These are phyloP conservation scores for Persicaria tinctoria DNA, from an alignment of 148 eudicot genomes.

Conservation along the genomic window DNA sequence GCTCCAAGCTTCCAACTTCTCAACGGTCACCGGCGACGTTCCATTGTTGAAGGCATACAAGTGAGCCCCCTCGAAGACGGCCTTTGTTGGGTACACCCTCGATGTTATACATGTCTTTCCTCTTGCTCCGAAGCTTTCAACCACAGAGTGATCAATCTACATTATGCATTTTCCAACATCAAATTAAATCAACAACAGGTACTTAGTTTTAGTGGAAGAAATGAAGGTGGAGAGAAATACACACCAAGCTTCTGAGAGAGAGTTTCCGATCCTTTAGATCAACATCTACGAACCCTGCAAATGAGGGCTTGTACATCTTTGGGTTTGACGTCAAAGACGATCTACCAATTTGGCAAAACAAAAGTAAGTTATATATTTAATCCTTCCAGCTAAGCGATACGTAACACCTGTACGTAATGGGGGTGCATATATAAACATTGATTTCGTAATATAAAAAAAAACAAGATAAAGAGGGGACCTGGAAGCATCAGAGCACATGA, in stretches of 20 bases:
- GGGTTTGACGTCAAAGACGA: slow-evolving; percentile 22
- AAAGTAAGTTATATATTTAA: too few species aligned
- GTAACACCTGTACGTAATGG: too few species aligned
- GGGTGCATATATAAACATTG: too few species aligned
- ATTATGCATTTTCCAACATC: not conserved
- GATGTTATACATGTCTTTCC: slow-evolving; percentile 62
- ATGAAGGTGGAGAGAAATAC: not conserved
- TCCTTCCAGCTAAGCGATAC: too few species aligned
- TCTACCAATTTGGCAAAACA: not conserved
- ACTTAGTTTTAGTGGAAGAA: not conserved
- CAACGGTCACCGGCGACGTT: too few species aligned
- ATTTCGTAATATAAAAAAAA: not conserved
- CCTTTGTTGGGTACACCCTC: slow-evolving; percentile 62
- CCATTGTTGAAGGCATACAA: slow-evolving; percentile 67
- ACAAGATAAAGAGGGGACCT: slow-evolving; percentile 20
- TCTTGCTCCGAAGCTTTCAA: slow-evolving; percentile 63
- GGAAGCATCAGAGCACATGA: slow-evolving; percentile 50
- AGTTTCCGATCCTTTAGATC: slow-evolving; percentile 37
- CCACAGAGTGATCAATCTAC: slow-evolving; percentile 78
- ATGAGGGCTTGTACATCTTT: slow-evolving; percentile 34
- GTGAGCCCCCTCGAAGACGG: slow-evolving; percentile 38
- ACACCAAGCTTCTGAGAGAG: slow-evolving; percentile 50
- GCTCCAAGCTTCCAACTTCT: too few species aligned
- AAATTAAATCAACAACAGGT: too few species aligned
- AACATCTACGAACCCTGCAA: slow-evolving; percentile 40